Base-by-base conservation (phyloP, 306 rosid genomes). In the Inga laurina region DNA sequence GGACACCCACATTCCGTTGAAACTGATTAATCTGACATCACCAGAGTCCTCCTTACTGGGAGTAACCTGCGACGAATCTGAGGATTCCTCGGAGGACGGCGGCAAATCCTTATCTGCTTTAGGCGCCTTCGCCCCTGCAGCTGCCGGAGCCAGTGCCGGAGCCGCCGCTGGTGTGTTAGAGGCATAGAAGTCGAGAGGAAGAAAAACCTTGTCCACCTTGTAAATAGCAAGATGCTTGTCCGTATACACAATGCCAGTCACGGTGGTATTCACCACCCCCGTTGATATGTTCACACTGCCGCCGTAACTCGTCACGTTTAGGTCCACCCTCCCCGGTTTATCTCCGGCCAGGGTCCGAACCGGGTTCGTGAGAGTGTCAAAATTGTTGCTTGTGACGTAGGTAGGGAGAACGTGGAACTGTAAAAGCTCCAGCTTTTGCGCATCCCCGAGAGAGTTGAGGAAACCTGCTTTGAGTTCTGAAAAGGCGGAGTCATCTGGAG, bases 191-290 rank as follows among this genome's bases (percentile, higher is more conserved):
- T 88, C 92, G 10, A 56, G 62, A 9, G 97, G 94, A 68, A 87
- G 86, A 76, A 93, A 87, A n/a, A 89, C 94, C 62, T 83, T 88
- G 1, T 84, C 94, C 21, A 89, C 82, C 73, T 93, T 89, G 7
- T 93, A 93, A 72, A 93, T 82, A 30, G 92, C 97, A 21, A 93
- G 92, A 74, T 70, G 93, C 32, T 84, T 87, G 68, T 93, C 97
- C 0, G 93, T 59, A 45, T 93, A 91, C 37, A 93, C 74, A 7
- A 92, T 87, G 8, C 94, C 94, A 1, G 59, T 83, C 48, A 93
- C 80, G 0, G 92, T 87, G 2, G 97, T 88, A 70, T 93, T 93
- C n/a, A 90, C 92, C 18, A 84, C 92, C 16, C 97, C 94, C 0
- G 88, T 85, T 0, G 93, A 85, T 5, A 89, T 81, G 86, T 92